Conservation (phyloP, 139 green algal genomes). For the Protoeuglena noctilucae region DNA sequence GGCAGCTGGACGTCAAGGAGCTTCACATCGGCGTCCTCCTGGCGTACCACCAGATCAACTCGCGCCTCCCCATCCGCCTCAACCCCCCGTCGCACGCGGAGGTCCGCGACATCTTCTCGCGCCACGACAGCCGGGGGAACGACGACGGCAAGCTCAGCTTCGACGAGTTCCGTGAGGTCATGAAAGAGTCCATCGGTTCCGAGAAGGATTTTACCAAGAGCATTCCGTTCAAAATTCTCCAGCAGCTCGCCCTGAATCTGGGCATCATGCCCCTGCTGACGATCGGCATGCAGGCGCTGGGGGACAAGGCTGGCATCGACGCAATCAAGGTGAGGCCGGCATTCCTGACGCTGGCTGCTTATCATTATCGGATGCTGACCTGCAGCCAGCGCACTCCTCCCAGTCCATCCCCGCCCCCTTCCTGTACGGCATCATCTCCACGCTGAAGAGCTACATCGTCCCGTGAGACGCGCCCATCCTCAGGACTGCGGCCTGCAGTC, state of each 20-base stretch:
- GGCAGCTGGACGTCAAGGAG: neutral
- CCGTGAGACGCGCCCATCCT: no score
- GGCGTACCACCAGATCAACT: neutral
- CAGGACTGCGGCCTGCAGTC: no score
- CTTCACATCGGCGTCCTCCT: neutral
- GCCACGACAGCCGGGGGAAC: neutral
- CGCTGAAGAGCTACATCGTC: no score
- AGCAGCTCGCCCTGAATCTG: neutral
- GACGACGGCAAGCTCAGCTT: neutral
- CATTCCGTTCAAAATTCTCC: neutral
- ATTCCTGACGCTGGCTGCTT: no score
- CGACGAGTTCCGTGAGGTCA: neutral
- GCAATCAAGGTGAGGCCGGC: no score
- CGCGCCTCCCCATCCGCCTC: neutral
- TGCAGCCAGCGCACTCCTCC: no score
- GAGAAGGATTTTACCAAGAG: neutral
- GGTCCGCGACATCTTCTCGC: neutral
- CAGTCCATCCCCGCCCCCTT: no score
- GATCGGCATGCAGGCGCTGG: neutral
- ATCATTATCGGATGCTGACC: no score
- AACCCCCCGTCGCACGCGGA: neutral
- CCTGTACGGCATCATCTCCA: no score
- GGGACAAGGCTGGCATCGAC: no score
- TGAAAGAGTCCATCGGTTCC: neutral
- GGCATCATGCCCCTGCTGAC: neutral